Evolutionary conservation across 108 stramenopile genomes (phyloP), one percentile per base, ranked within the genome.

Genomic region (Discostella stelligeroides): DNA sequence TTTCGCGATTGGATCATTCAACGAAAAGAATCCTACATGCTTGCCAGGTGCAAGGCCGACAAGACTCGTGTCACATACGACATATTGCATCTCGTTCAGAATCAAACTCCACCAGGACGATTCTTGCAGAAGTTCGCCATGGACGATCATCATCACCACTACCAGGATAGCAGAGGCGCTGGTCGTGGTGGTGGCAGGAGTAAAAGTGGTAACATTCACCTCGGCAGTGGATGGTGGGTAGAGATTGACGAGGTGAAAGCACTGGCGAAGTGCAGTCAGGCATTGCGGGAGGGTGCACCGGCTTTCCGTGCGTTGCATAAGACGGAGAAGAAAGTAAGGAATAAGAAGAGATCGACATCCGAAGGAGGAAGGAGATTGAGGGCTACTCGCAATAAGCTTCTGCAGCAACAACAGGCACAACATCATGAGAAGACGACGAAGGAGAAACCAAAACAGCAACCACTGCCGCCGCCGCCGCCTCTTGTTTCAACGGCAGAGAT

Each of bases 211-310:
- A 7, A n/a, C 4, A 12, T 40, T 41, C 20, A 24, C 40, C 50
- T 54, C 0, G 29, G n/a, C n/a, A n/a, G 25, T 38, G 80, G 77
- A 18, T 87, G 74, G 75, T 94, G 93, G 93, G 64, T 88, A 1
- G 90, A 91, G 70, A 75, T 91, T 38, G 85, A 87, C 49, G 82
- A 88, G 39, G 51, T 49, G 1, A 87, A 84, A 43, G 85, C 89
- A 39, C 66, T 94, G 70, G 87, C 90, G 8, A 94, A 94, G 60
- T 90, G 84, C 8, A 86, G 83, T 58, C 93, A 94, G 60, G 90
- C 90, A 12, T 58, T 94, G n/a, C 68, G 93, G 55, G 93, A 94
- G 75, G 93, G 63, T 20, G 63, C 63, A 13, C 63, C 63, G 18
- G 46, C 25, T 1, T 63, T 49, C 42, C 63, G 63, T 20, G 63